Evolutionary conservation across 2,329 filamentous ascomycete species (phyloP).

Genomic region (Magnaporthales sp.): DNA sequence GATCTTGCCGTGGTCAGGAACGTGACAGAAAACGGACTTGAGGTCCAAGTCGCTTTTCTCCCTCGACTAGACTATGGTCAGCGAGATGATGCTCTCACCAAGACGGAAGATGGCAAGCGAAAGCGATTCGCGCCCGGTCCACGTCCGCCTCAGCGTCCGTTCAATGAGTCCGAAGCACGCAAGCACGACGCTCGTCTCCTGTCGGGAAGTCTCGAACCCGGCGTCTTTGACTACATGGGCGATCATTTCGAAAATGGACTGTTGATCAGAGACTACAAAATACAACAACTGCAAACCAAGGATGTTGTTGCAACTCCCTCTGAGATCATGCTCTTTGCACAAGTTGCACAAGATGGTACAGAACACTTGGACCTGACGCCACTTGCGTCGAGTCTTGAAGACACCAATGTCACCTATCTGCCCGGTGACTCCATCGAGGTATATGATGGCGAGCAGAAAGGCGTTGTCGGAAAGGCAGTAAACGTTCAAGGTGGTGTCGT

Average conservation of each 20-base stretch:
- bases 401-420: slow-evolving; percentile 75
- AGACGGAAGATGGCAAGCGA: slow-evolving; percentile 58
- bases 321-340: slow-evolving; percentile 90
- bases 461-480: slow-evolving; percentile 76
- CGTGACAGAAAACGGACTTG: slow-evolving; percentile 85
- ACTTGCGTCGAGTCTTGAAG: slow-evolving; percentile 81
- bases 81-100: slow-evolving; percentile 58
- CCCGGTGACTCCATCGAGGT: slow-evolving; percentile 96
- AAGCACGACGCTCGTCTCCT: slow-evolving; percentile 67
- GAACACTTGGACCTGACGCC: slow-evolving; percentile 86
- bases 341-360: slow-evolving; percentile 80
- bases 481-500: slow-evolving; percentile 90
- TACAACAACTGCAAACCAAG: slow-evolving; percentile 75
- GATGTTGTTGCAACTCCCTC: slow-evolving; percentile 90
- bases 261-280: slow-evolving; percentile 86
- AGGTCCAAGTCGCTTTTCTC: slow-evolving; percentile 79
- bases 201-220: slow-evolving; percentile 63
- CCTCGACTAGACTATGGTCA: slow-evolving; percentile 87
- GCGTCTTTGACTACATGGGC: slow-evolving; percentile 75
- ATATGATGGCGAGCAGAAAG: slow-evolving; percentile 89
- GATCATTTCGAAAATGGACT: slow-evolving; percentile 93
- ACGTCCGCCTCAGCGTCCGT: slow-evolving; percentile 78
- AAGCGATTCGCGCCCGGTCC: slow-evolving; percentile 63
- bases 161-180: slow-evolving; percentile 86
- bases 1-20: slow-evolving; percentile 90